Conservation (phyloP, 805 yeast species). For the Kregervanrija pseudodelftensis region DNA sequence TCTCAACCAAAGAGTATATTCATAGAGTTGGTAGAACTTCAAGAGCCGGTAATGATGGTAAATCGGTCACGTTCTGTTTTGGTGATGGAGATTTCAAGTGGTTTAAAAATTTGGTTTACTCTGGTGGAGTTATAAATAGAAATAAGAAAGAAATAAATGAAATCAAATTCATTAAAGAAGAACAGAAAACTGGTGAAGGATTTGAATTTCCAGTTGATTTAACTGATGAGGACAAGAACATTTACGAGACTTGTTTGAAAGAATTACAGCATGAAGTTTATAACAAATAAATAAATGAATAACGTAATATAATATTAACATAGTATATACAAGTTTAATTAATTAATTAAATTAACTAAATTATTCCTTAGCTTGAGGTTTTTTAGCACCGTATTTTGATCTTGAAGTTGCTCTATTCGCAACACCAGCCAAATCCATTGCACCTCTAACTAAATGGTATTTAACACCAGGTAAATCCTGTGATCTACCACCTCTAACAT, state of each 20-base stretch:
- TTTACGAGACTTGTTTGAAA: conserved; percentile 39
- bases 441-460: conserved; percentile 90
- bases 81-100: conserved; percentile 76
- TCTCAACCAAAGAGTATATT: conserved; percentile 82
- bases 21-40: conserved; percentile 98
- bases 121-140: conserved; percentile 48
- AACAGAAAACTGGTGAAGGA: conserved; percentile 1
- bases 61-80: conserved; percentile 63
- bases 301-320: conserved; percentile 1
- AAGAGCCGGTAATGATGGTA: conserved; percentile 77
- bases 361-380: conserved; percentile 46
- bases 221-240: conserved; percentile 29
- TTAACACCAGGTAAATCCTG: conserved; percentile 98
- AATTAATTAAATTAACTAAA: neutral
- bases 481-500: conserved; percentile 96
- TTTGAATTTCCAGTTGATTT: conserved; percentile 23
- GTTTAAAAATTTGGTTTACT: conserved; percentile 39
- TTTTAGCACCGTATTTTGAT: conserved; percentile 90
- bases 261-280: conserved; percentile 37
- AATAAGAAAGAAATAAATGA: conserved; percentile 30
- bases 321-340: conserved; percentile 8
- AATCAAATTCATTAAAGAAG: conserved; percentile 24
- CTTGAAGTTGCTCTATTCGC: conserved; percentile 87
- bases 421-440: conserved; percentile 88
- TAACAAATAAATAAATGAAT: conserved; percentile 6